Base-by-base conservation (phyloP, 345 rosid species). In the Alliaria petiolata region DNA sequence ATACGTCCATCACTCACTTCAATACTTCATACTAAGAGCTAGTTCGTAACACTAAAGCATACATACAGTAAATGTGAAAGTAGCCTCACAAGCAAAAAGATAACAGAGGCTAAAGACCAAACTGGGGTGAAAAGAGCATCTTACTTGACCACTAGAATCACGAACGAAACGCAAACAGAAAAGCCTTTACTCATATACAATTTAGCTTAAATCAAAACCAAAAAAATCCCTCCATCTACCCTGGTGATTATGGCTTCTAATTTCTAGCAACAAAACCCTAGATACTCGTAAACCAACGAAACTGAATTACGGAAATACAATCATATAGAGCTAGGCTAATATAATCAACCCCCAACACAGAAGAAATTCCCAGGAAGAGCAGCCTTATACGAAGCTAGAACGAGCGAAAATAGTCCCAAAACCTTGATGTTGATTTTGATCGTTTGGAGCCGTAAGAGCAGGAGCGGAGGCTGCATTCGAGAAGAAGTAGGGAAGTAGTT, bases 401-500 rank as follows among this genome's bases (percentile, higher is more conserved):
- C 64, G 28, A 9, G 65, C 16, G 28, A 38, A 38, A 9, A 71
- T 26, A 49, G 12, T 20, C 13, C 8, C 69, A 68, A 77, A 71
- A 87, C 92, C 88, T 44, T 59, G 77, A 65, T 55, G 76, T 44
- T 81, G 71, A 15, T 79, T 70, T 43, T 52, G 39, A 45, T 50
- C 58, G 16, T 38, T 40, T 14, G 72, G 76, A 45, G 86, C 75
- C 36, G 83, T 83, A 7, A 82, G 80, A 45, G 87, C 73, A 49
- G 46, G 57, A 53, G 46, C n/a, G 1, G 85, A 42, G 58, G 69
- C 44, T 7, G 82, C 62, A 26, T 75, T 77, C 33, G 86, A 74
- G 79, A 92, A 90, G 75, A 92, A 71, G 55, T 86, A 84, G 10
- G 95, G 95, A 25, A 92, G 76, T 20, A 92, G 46, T 30, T 69